Percentiles rank a stretch among this genome's conserved stretches.
Evolutionary conservation across 2,329 filamentous ascomycete species (phyloP).

Genomic region (Emmonsiellopsis sp.): DNA sequence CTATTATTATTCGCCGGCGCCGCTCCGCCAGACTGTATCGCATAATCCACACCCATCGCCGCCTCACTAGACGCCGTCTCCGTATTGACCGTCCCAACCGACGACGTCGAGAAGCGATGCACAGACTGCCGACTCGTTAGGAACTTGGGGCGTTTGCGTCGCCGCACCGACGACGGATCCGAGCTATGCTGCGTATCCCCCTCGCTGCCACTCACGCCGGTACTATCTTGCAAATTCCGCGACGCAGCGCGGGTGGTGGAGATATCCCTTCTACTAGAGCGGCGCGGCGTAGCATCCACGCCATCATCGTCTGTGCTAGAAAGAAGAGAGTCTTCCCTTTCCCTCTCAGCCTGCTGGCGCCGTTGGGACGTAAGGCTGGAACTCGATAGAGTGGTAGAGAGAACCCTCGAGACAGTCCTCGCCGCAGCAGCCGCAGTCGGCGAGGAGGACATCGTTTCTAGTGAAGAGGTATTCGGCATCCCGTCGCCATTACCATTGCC

Average conservation of each 20-base stretch:
- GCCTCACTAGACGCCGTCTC: constrained; percentile 61
- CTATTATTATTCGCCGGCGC: constrained; percentile 39
- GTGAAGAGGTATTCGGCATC: constrained; percentile 22
- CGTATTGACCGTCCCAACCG: constrained; percentile 44
- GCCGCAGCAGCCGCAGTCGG: constrained; percentile 36
- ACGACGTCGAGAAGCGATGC: constrained; percentile 51
- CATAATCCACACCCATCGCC: constrained; percentile 69
- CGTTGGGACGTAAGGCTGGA: not conserved
- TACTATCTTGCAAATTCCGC: constrained; percentile 1
- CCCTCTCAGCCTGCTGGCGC: not conserved
- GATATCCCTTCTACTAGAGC: not conserved
- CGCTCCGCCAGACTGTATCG: constrained; percentile 72
- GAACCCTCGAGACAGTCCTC: constrained; percentile 30
- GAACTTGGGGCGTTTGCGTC: constrained; percentile 45
- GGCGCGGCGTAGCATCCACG: constrained; percentile 9
- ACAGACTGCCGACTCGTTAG: constrained; percentile 47
- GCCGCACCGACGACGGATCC: constrained; percentile 15
- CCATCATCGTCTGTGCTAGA: constrained; percentile 4
- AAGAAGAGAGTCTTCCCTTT: not conserved
- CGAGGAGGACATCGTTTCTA: constrained; percentile 37
- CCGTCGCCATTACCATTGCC: constrained; percentile 4
- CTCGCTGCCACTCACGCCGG: constrained; percentile 15
- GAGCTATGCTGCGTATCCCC: constrained; percentile 16
- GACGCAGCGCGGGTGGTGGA: constrained; percentile 3
- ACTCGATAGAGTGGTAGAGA: constrained; percentile 19